Evolutionary conservation across 306 rosid species (phyloP).

Genomic region (Crataegus laevigata): DNA sequence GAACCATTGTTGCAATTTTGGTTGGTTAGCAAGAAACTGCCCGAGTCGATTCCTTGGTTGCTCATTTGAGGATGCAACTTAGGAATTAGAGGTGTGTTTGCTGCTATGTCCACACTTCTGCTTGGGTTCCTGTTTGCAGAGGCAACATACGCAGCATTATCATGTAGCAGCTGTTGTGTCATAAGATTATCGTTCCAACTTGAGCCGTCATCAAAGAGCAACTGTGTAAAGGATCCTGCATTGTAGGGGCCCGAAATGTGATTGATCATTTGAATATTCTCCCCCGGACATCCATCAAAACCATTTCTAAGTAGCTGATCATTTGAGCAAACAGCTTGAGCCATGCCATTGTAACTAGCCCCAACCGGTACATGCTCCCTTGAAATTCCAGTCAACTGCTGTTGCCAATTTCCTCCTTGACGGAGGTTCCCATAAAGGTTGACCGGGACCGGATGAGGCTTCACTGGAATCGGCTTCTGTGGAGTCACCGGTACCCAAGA

Average conservation of each 20-base stretch:
- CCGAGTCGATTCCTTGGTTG: slow-evolving; percentile 14
- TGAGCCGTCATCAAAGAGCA: slow-evolving; percentile 20
- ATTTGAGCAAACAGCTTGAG: slow-evolving; percentile 1
- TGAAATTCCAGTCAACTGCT: slow-evolving; percentile 1
- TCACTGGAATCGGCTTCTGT: slow-evolving; percentile 30
- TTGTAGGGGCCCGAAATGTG: slow-evolving; percentile 18
- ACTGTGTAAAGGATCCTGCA: slow-evolving; percentile 10
- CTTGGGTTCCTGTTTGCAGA: slow-evolving; percentile 22
- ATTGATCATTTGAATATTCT: slow-evolving; percentile 11
- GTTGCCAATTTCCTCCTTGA: slow-evolving; percentile 24
- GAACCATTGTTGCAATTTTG: slow-evolving; percentile 1
- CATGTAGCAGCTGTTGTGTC: slow-evolving; percentile 19
- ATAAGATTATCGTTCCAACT: slow-evolving; percentile 3
- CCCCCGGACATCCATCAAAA: slow-evolving; percentile 8
- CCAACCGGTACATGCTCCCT: not conserved
- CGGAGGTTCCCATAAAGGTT: slow-evolving; percentile 25
- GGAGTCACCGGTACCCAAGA: slow-evolving; percentile 53
- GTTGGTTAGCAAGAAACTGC: slow-evolving; percentile 2
- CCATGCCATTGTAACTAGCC: slow-evolving; percentile 14
- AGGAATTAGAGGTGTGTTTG: slow-evolving; percentile 19
- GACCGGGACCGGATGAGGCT: slow-evolving; percentile 19
- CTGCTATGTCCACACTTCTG: slow-evolving; percentile 26
- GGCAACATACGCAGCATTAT: slow-evolving; percentile 19
- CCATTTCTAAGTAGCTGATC: slow-evolving; percentile 15
- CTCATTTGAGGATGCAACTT: slow-evolving; percentile 7